Conservation (phyloP, 1,284 basidiomycete species). For the Vanrija sp. region DNA sequence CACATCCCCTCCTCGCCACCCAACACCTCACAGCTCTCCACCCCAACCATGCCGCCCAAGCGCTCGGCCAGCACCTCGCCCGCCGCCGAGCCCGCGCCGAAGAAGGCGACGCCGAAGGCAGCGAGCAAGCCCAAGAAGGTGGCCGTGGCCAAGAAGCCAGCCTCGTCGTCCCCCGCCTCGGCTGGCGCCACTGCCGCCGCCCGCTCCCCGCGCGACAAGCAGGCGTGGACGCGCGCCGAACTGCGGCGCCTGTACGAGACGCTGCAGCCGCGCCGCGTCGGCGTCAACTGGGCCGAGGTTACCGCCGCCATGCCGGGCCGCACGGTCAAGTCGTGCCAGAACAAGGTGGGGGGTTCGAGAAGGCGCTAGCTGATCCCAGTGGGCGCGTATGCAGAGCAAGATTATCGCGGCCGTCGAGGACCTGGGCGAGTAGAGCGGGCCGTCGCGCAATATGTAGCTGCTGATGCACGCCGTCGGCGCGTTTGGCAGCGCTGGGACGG, state of each 20-base stretch:
- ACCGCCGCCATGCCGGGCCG: slow-evolving; percentile 18
- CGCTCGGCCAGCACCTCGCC: neutral
- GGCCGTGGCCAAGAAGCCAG: neutral
- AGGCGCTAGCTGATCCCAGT: slow-evolving; percentile 7
- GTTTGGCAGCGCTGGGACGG: no score
- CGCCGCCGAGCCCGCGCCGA: neutral
- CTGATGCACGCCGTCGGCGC: neutral
- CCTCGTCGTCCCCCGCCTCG: neutral
- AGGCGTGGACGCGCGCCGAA: slow-evolving; percentile 22
- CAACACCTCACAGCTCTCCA: neutral
- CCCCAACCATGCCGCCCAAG: neutral
- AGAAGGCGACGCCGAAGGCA: neutral
- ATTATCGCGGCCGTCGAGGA: slow-evolving; percentile 20
- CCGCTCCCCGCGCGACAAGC: neutral
- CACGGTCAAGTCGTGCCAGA: slow-evolving; percentile 22
- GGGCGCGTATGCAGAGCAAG: slow-evolving; percentile 24
- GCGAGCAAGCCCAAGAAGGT: neutral
- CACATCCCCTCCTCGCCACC: neutral
- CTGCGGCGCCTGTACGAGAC: slow-evolving; percentile 19
- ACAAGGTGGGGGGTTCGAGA: slow-evolving; percentile 19
- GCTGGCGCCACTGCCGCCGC: neutral
- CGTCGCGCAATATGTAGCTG: no score
- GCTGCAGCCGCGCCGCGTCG: slow-evolving; percentile 25
- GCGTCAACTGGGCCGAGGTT: slow-evolving; percentile 26
- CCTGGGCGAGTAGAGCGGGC: slow-evolving; percentile 23